Base-by-base conservation (phyloP, 2,329 filamentous ascomycete species). In the Xylariales sp. region DNA sequence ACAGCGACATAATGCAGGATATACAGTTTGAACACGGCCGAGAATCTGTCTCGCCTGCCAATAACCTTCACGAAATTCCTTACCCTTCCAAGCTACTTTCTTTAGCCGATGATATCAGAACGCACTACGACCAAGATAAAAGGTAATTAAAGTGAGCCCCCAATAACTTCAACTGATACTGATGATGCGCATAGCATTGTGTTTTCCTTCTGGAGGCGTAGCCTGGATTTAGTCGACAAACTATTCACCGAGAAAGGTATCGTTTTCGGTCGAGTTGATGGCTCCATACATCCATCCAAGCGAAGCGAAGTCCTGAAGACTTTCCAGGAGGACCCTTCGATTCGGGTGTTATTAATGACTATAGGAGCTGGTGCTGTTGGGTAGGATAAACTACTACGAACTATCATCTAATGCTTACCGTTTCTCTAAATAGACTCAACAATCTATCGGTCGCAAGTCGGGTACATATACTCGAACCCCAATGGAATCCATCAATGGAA, bases 131-230 rank as follows among this genome's bases (percentile, higher is more conserved):
- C 2, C 28, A 65, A n/a, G 65, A 69, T 5, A 77, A 77, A 64
- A 72, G 73, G 75, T 67, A 56, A 32, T 45, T 45, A 28, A 36
- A 36, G 32, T 6, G 10, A 30, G 41, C n/a, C 3, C 16, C 5
- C 5, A 14, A 39, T 5, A n/a, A n/a, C 9, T 9, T 1, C 3
- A 60, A 23, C 41, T 41, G n/a, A n/a, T 30, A 5, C 49, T 70
- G 6, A 67, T 18, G 2, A 56, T 58, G 1, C 34, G 3, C 28
- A 30, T 69, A 80, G 78, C 58, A 72, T 80, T 48, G 68, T 80
- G 14, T 80, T 80, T 63, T 78, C 77, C 12, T 76, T 67, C 30
- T 80, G 78, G 79, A 79, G 73, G 10, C 77, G 75, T 30, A 79
- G 75, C 50, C 69, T 80, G 2, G 73, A 77, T 57, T 54, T 79